Evolutionary conservation across 768 basidiomycete species (phyloP).

Genomic region (Termitomyces sp.): DNA sequence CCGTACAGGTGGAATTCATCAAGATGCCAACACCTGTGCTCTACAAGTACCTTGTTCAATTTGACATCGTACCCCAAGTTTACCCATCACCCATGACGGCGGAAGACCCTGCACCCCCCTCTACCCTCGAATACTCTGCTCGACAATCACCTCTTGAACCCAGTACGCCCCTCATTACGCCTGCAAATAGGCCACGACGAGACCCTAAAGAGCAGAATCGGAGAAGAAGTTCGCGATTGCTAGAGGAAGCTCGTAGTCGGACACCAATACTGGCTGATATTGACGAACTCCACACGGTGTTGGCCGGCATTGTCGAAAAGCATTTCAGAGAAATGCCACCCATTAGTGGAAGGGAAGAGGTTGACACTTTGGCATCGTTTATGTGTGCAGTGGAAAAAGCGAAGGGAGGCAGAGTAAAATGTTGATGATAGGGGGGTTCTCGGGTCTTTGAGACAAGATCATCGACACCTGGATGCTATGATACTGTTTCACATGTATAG

Average conservation of each 20-base stretch:
- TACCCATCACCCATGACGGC: slow-evolving; percentile 64
- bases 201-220: slow-evolving; percentile 58
- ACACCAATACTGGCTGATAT: slow-evolving; percentile 69
- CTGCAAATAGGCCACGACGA: slow-evolving; percentile 70
- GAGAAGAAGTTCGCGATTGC: slow-evolving; percentile 65
- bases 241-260: slow-evolving; percentile 51
- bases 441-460: not conserved
- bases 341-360: slow-evolving; percentile 57
- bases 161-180: slow-evolving; percentile 48
- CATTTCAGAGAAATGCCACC: slow-evolving; percentile 62
- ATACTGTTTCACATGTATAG: not conserved
- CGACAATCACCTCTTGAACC: slow-evolving; percentile 43
- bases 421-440: not conserved
- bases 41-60: slow-evolving; percentile 69
- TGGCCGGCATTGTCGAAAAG: slow-evolving; percentile 66
- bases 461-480: not conserved
- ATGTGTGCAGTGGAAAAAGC: slow-evolving; percentile 71
- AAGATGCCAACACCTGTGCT: slow-evolving; percentile 61
- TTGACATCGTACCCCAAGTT: slow-evolving; percentile 65
- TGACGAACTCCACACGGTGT: slow-evolving; percentile 57
- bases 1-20: slow-evolving; percentile 65
- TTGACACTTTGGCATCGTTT: slow-evolving; percentile 77
- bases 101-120: slow-evolving; percentile 68
- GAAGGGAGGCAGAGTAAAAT: slow-evolving; percentile 29
- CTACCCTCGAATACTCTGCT: slow-evolving; percentile 46